These are phyloP conservation scores for Phialophora tarda DNA, from an alignment of 2,329 filamentous ascomycete genomes.

Conservation along the genomic window DNA sequence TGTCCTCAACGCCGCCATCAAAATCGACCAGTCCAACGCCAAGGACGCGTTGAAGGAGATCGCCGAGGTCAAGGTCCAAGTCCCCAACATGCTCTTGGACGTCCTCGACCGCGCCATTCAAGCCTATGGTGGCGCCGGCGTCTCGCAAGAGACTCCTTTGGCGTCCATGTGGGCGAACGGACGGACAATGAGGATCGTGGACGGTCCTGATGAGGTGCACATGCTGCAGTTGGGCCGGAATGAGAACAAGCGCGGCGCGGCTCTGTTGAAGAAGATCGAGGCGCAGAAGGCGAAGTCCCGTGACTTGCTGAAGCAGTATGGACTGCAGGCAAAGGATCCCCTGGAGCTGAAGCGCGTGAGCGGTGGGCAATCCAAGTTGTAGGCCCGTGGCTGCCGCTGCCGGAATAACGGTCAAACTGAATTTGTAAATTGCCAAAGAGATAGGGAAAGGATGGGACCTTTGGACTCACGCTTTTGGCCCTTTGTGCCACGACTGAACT, in stretches of 20 bases:
- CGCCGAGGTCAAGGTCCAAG: constrained; percentile 90
- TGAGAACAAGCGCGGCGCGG: constrained; percentile 57
- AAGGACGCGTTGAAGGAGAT: constrained; percentile 93
- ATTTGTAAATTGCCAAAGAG: background rate
- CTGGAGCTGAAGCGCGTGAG: constrained; percentile 37
- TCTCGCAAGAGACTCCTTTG: constrained; percentile 92
- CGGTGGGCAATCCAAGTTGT: constrained; percentile 33
- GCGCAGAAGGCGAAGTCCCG: constrained; percentile 38
- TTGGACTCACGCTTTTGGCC: background rate
- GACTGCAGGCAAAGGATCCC: constrained; percentile 34
- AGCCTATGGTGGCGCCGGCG: constrained; percentile 86
- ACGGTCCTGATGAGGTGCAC: constrained; percentile 97
- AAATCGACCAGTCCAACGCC: constrained; percentile 87
- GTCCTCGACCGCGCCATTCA: constrained; percentile 96
- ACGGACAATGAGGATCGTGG: constrained; percentile 81
- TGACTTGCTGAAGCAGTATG: constrained; percentile 36
- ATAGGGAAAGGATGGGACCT: constrained; percentile 1
- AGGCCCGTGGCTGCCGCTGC: background rate
- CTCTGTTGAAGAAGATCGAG: constrained; percentile 35
- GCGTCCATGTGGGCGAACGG: constrained; percentile 76
- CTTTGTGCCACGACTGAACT: background rate
- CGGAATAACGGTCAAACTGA: background rate
- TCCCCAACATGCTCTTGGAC: constrained; percentile 78
- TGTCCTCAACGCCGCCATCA: constrained; percentile 92
- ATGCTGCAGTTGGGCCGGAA: constrained; percentile 63